These are phyloP conservation scores for Epichloe elymi DNA, from an alignment of 2,329 filamentous ascomycete genomes.

Conservation along the genomic window DNA sequence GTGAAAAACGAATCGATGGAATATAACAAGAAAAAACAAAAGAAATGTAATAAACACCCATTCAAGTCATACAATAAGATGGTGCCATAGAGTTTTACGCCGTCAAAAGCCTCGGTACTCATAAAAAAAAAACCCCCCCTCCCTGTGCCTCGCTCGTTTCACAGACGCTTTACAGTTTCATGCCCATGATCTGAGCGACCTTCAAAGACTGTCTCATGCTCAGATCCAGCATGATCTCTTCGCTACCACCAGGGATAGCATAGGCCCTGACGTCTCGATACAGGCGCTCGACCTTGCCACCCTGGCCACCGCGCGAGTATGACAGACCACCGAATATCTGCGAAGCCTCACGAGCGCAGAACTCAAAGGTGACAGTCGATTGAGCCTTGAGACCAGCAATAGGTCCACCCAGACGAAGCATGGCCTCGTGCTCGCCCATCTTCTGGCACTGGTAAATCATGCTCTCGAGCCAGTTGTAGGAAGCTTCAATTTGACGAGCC, in stretches of 20 bases:
- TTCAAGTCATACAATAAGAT: neutral
- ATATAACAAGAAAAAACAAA: neutral
- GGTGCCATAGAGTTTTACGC: neutral
- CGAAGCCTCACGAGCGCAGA: conserved; percentile 88
- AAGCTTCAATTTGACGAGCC: conserved; percentile 94
- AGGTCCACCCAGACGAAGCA: conserved; percentile 87
- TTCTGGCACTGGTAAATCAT: conserved; percentile 83
- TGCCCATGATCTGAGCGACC: conserved; percentile 82
- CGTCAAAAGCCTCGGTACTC: neutral
- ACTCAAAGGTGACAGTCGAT: conserved; percentile 88
- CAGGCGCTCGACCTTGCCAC: conserved; percentile 85
- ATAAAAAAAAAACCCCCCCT: neutral
- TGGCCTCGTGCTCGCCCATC: conserved; percentile 91
- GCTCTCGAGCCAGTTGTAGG: conserved; percentile 95
- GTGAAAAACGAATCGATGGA: neutral
- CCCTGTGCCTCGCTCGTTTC: neutral
- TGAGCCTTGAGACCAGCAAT: conserved; percentile 94
- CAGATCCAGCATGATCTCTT: conserved; percentile 98
- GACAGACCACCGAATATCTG: conserved; percentile 95
- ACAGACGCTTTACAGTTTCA: conserved; percentile 64
- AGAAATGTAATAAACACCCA: neutral
- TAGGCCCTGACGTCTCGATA: conserved; percentile 95
- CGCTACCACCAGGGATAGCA: conserved; percentile 85
- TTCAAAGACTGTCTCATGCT: conserved; percentile 83
- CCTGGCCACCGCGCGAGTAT: conserved; percentile 87